phyloP scores from a whole-genome alignment of 257 asterid genomes.

The Nemophila menziesii region DNA sequence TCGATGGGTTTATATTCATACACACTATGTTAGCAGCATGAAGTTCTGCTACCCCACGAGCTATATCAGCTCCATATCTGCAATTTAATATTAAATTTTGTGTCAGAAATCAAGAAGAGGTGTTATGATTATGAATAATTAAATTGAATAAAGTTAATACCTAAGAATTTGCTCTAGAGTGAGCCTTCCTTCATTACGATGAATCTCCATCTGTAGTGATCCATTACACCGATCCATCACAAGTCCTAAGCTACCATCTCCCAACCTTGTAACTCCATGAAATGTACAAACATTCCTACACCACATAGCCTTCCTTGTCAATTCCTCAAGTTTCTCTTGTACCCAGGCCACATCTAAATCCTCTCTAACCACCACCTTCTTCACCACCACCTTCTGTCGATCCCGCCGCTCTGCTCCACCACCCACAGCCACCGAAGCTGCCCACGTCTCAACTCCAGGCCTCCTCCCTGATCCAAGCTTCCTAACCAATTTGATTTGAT shows the following conservation, averaged over 20 bases:
- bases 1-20: conserved; percentile 93
- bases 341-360: conserved; percentile 74
- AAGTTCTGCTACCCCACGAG: conserved; percentile 98
- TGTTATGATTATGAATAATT: conserved; percentile 2
- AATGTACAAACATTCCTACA: conserved; percentile 91
- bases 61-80: conserved; percentile 96
- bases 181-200: conserved; percentile 78
- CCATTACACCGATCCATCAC: conserved; percentile 91
- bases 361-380: conserved; percentile 58
- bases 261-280: conserved; percentile 68
- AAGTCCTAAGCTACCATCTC: conserved; percentile 49
- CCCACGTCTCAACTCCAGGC: conserved; percentile 68
- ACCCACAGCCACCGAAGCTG: conserved; percentile 28
- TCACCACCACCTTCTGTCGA: conserved; percentile 72
- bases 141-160: conserved; percentile 21
- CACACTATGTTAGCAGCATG: conserved; percentile 99
- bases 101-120: conserved; percentile 10
- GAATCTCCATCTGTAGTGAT: conserved; percentile 80
- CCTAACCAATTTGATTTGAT: conserved; percentile 53
- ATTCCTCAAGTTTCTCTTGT: conserved; percentile 76
- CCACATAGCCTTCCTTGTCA: conserved; percentile 87
- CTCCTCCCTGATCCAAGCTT: conserved; percentile 53
- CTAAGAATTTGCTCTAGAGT: conserved; percentile 96
- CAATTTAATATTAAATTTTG: conserved; percentile 20
- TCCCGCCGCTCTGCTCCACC: conserved; percentile 31